phyloP scores from a whole-genome alignment of 2,329 filamentous ascomycete species.

The Gaeumannomyces sp. region DNA sequence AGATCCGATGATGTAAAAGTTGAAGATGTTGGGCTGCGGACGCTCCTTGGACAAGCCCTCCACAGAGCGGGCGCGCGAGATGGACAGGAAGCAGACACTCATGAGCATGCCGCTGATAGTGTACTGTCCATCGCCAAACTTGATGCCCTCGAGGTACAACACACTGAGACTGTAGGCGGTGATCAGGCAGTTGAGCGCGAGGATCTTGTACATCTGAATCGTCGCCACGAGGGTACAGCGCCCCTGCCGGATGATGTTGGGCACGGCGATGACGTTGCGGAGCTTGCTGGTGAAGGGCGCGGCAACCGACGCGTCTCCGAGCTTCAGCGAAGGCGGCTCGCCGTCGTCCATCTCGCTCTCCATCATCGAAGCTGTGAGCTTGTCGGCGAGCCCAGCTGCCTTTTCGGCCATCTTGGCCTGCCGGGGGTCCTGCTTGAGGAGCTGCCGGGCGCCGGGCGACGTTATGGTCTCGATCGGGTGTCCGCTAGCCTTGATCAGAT shows the following conservation, averaged over 20 bases:
- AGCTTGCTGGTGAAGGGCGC: slow-evolving; percentile 97
- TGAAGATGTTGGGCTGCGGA: slow-evolving; percentile 98
- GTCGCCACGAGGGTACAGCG: slow-evolving; percentile 96
- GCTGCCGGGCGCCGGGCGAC: slow-evolving; percentile 57
- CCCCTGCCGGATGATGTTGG: slow-evolving; percentile 96
- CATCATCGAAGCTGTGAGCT: slow-evolving; percentile 81
- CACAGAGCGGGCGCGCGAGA: slow-evolving; percentile 94
- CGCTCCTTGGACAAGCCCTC: slow-evolving; percentile 94
- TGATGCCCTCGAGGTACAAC: slow-evolving; percentile 95
- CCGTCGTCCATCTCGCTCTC: slow-evolving; percentile 80
- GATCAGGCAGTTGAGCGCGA: slow-evolving; percentile 95
- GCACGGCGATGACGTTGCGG: slow-evolving; percentile 91
- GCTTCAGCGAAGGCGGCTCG: slow-evolving; percentile 91
- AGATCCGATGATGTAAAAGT: slow-evolving; percentile 96
- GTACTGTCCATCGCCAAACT: slow-evolving; percentile 96
- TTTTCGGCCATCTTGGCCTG: slow-evolving; percentile 61
- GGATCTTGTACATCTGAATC: slow-evolving; percentile 99
- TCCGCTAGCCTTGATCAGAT: slow-evolving; percentile 48
- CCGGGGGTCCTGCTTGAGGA: slow-evolving; percentile 45
- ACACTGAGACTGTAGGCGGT: slow-evolving; percentile 96
- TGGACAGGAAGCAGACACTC: slow-evolving; percentile 98
- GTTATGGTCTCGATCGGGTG: slow-evolving; percentile 57
- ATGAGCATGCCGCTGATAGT: slow-evolving; percentile 99
- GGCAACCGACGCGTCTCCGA: slow-evolving; percentile 94
- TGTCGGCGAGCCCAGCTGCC: slow-evolving; percentile 75